A percentile compares a stretch with the other conserved stretches of the same genome.
phyloP scores from a whole-genome alignment of 2,329 filamentous ascomycete species.

The Colletotrichum lini region DNA sequence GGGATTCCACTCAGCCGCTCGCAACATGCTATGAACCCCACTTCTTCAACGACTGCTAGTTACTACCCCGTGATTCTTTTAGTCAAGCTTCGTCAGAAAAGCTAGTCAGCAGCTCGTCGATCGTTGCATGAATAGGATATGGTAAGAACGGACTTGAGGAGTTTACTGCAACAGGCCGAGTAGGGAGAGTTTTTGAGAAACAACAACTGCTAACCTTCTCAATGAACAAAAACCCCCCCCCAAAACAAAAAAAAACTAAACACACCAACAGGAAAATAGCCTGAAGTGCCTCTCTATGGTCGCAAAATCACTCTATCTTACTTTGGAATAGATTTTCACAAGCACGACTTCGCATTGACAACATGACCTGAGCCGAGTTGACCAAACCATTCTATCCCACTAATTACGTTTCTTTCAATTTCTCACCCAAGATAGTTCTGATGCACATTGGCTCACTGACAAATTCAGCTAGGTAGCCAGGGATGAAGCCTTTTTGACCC shows the following conservation, averaged over 20 bases:
- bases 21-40: not conserved
- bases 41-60: too few relatives aligned
- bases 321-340: not conserved
- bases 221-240: not conserved
- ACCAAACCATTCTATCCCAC: not conserved
- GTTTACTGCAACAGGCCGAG: not conserved
- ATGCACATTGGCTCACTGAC: not conserved
- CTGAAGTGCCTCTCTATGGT: rapidly evolving
- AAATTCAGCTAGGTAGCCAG: not conserved
- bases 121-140: not conserved
- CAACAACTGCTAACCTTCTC: not conserved
- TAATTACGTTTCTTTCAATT: not conserved
- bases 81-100: too few relatives aligned
- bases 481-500: not conserved
- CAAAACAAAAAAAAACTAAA: not conserved
- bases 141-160: not conserved
- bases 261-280: not conserved
- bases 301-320: not conserved
- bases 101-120: not conserved
- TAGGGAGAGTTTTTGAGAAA: not conserved
- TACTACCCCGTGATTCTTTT: too few relatives aligned
- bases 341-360: not conserved
- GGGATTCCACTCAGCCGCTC: not conserved
- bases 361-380: not conserved
- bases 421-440: not conserved